Base-by-base conservation (phyloP, 768 basidiomycete species). In the Russula ochroleuca region DNA sequence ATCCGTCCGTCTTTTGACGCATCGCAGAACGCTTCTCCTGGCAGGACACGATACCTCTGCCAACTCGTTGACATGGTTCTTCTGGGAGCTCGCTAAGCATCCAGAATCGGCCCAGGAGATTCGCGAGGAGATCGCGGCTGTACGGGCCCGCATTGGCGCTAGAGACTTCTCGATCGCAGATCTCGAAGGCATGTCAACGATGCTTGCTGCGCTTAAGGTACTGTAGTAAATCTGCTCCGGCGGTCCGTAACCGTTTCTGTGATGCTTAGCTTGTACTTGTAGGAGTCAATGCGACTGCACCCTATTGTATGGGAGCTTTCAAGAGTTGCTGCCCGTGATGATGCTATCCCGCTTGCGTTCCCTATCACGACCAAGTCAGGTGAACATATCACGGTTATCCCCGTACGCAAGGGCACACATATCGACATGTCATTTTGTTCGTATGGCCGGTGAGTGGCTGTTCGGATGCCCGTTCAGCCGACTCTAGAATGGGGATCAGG, bases 191-290 rank as follows among this genome's bases (percentile, higher is more conserved):
- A 74, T 78, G 76, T 23, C 69, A 10, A 71, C 70, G 52, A 60
- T 70, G n/a, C 70, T 72, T 41, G 75, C 77, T 9, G 67, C 67
- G 1, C 67, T 77, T 57, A 77, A 77, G 71, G 76, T 74, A 64
- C 57, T 17, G 35, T 37, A 11, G 35, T 37, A 28, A 11, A 33
- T 17, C 8, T 21, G 31, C 21, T 25, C 23, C 6, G 47, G 10
- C n/a, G 25, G 15, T 59, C 21, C 10, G n/a, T 50, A 37, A 5
- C 10, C 10, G 28, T 33, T 0, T 57, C 28, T 19, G 21, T 40
- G 8, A 31, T 31, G 40, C 62, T 51, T 5, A 50, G 23, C 31
- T 8, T 5, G 7, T 47, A 10, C 23, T 15, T 23, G 38, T 49
- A 70, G 71, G 73, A 75, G 61, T 63, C 67, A 3, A 62, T 77